Percentiles rank a stretch among this genome's conserved stretches.
Evolutionary conservation across 2,329 filamentous ascomycete genomes (phyloP).

Genomic region (Colletotrichum camelliae): DNA sequence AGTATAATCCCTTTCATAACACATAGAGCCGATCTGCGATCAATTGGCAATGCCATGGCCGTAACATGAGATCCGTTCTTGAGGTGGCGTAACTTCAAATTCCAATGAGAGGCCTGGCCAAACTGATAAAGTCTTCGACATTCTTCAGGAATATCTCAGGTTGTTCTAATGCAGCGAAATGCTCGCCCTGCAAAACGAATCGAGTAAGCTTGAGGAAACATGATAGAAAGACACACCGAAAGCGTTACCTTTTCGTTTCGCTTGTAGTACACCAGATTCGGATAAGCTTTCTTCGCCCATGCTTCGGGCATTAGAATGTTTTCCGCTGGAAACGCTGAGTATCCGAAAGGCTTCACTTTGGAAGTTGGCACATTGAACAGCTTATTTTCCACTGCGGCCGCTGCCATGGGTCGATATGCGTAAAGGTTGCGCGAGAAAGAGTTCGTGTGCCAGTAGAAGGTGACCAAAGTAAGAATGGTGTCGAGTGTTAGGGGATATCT

Average conservation of each 20-base stretch:
- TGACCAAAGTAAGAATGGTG: slow-evolving; percentile 53
- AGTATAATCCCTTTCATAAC: no score
- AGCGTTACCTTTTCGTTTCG: neutral
- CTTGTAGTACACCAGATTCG: neutral
- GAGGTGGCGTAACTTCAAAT: neutral
- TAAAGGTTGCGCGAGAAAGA: slow-evolving; percentile 53
- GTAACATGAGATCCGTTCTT: neutral
- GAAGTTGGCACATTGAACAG: neutral
- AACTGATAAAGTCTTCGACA: neutral
- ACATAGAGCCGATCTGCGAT: neutral
- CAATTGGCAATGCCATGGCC: neutral
- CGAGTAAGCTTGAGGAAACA: neutral
- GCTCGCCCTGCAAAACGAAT: neutral
- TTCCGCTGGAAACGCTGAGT: neutral
- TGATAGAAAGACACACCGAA: neutral
- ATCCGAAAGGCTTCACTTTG: neutral
- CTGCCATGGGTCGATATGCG: neutral
- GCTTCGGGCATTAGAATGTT: neutral
- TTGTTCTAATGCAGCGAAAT: neutral
- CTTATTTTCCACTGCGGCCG: neutral
- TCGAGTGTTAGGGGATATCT: slow-evolving; percentile 38
- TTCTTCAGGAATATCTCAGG: neutral
- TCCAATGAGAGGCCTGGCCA: neutral
- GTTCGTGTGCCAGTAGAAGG: slow-evolving; percentile 61
- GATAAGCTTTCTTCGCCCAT: neutral